These are phyloP conservation scores for Monascus purpureus DNA, from an alignment of 495 filamentous ascomycete genomes.

Conservation along the genomic window DNA sequence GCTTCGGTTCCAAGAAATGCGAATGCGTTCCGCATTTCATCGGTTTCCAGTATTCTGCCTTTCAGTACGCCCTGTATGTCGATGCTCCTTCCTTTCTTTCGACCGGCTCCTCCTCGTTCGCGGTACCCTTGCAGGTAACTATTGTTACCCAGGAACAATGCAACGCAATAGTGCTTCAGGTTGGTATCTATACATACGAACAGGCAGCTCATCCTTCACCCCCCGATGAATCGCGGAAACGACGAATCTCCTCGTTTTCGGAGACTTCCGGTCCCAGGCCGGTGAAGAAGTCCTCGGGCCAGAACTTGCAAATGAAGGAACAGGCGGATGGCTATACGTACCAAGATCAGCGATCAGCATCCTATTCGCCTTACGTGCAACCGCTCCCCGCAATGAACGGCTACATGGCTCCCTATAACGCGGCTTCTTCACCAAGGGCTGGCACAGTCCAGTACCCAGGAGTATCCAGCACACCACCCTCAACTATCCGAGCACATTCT, in stretches of 20 bases:
- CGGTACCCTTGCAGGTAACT: constrained; percentile 58
- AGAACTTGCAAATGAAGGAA: constrained; percentile 27
- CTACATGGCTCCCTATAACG: constrained; percentile 16
- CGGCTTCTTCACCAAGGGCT: constrained; percentile 17
- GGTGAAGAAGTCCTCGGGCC: constrained; percentile 30
- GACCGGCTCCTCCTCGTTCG: constrained; percentile 51
- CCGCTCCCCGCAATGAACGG: constrained; percentile 21
- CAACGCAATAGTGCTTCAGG: constrained; percentile 45
- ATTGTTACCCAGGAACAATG: constrained; percentile 55
- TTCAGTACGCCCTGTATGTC: constrained; percentile 57
- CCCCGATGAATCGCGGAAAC: constrained; percentile 30
- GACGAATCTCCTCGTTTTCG: constrained; percentile 37
- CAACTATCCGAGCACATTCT: constrained; percentile 25
- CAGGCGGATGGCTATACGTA: constrained; percentile 23
- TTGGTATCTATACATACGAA: constrained; percentile 67
- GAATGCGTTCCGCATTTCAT: constrained; percentile 47
- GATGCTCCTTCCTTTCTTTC: constrained; percentile 56
- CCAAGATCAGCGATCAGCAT: constrained; percentile 14
- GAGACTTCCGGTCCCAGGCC: constrained; percentile 22
- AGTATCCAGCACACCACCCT: constrained; percentile 19
- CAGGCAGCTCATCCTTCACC: constrained; percentile 25
- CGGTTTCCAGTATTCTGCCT: constrained; percentile 39
- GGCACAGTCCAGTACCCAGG: constrained; percentile 16
- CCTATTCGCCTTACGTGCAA: constrained; percentile 34
- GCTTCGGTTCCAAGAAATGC: constrained; percentile 61